Conservation (phyloP, 78 protist genomes). For the Dictyostelium intermedium region DNA sequence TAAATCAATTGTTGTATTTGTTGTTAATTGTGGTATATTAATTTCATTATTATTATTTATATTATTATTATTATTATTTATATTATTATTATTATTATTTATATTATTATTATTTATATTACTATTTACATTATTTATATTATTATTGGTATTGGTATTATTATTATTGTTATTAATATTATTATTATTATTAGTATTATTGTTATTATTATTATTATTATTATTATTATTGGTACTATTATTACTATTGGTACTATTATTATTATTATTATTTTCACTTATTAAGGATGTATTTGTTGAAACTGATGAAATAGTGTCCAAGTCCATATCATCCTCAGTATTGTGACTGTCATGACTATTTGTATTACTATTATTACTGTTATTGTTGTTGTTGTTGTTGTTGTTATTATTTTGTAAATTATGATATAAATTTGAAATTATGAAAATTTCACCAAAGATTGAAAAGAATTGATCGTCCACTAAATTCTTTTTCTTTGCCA, state of each 20-base stretch:
- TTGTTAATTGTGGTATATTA: neutral
- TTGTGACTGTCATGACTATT: conserved; percentile 13
- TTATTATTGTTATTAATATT: neutral
- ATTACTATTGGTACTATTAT: neutral
- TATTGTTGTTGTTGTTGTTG: too few species aligned
- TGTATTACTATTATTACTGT: neutral
- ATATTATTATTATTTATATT: neutral
- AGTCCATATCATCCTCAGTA: neutral
- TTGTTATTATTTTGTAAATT: neutral
- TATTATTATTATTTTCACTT: neutral
- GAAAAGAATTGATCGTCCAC: conserved; percentile 72
- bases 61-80: neutral
- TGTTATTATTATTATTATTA: neutral
- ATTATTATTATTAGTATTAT: neutral
- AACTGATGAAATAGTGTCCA: neutral
- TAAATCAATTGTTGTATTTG: neutral
- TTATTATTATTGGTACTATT: neutral
- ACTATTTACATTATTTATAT: neutral
- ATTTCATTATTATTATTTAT: neutral
- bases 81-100: conserved; percentile 1
- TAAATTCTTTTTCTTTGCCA: conserved; percentile 44
- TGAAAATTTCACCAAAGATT: conserved; percentile 65
- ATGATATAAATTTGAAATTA: conserved; percentile 2
- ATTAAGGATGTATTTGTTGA: neutral
- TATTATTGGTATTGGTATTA: neutral